Conservation (phyloP, 768 basidiomycete species). For the Hydnum rufescens region DNA sequence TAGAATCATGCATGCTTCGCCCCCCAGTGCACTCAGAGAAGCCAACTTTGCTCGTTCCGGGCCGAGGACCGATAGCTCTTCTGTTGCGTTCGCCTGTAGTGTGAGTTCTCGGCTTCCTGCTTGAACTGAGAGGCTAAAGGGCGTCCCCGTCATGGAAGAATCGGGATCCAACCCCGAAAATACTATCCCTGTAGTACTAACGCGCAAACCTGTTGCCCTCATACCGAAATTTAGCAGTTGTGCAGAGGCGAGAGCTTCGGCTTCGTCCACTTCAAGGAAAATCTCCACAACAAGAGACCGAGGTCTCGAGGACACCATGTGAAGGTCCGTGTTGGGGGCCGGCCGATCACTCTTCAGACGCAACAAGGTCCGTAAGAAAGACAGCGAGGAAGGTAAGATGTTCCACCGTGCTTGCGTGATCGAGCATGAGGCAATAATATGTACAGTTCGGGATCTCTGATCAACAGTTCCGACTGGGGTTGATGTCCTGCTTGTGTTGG, state of each 20-base stretch:
- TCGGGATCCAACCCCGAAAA: background rate
- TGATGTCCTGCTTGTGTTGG: too few relatives aligned
- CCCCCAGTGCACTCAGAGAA: background rate
- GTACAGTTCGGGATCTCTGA: too few relatives aligned
- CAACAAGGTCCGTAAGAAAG: background rate
- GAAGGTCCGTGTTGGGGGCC: background rate
- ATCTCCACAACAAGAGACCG: background rate
- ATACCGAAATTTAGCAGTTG: background rate
- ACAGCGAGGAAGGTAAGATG: background rate
- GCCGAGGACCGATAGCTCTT: background rate
- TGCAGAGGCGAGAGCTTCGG: background rate
- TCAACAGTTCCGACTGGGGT: background rate
- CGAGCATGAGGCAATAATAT: background rate
- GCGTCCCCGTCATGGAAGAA: background rate
- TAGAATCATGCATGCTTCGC: background rate
- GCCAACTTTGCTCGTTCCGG: conserved; percentile 8
- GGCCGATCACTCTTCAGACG: background rate
- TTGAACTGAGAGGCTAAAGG: background rate
- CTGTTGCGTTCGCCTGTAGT: background rate
- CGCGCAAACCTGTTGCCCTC: background rate
- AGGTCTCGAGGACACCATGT: background rate
- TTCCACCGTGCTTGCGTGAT: background rate
- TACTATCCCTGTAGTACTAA: background rate
- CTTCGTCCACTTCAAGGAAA: background rate
- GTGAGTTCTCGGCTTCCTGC: background rate